Base-by-base conservation (phyloP, 257 asterid species). In the Rauvolfia tetraphylla region DNA sequence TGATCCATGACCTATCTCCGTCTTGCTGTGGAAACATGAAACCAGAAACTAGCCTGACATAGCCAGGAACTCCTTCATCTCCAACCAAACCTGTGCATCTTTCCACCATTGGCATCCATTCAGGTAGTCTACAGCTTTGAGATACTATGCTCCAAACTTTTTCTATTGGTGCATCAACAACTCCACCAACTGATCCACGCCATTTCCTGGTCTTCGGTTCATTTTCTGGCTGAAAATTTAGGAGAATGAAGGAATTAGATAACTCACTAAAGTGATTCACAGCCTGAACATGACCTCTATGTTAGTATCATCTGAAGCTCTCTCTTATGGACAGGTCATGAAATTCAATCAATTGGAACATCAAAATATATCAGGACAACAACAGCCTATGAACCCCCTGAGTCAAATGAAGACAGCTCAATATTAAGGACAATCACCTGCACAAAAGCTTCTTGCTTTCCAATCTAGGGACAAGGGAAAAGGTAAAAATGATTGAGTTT, bases 91-190 rank as follows among this genome's bases (percentile, higher is more conserved):
- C 69, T 6, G 89, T 86, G 81, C 91, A 89, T 7, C 41, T 88
- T 73, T 89, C 93, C 11, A 89, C 90, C 91, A 89, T 84, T 31
- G 91, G 89, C 92, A 91, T 88, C 94, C 94, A 91, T 49, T 89
- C 89, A 11, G 82, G 87, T 18, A 91, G 48, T 48, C 80, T 81
- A 7, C 78, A 75, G 73, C 86, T 89, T 66, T 62, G 48, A 1
- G 93, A 89, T 36, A 89, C 93, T 15, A 91, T 72, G 33, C 38
- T 29, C 92, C 93, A 89, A 0, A 88, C 95, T 77, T 82, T 53
- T 46, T 82, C 77, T 36, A 88, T 79, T 25, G 88, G 85, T 44
- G 86, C 89, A 75, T 89, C 92, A 0, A 91, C 89, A 3, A 89
- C 68, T 72, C 92, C 95, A 76, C 87, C 87, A 18, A 88, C 87